Conservation (phyloP, 2,329 filamentous ascomycete species). For the Beauveria asiatica region DNA sequence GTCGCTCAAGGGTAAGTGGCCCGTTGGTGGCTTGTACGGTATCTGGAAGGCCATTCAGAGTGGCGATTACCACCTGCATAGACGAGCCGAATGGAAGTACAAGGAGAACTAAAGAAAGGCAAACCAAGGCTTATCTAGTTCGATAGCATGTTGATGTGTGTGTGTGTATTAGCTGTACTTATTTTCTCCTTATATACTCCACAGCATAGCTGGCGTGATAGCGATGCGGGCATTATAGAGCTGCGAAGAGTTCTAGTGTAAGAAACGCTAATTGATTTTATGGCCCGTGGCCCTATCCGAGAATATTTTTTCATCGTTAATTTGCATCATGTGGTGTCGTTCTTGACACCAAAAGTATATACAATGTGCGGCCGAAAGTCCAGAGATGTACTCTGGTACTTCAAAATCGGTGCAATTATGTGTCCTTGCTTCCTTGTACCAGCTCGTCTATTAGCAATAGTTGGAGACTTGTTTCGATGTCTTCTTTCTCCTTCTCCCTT, state of each 20-base stretch:
- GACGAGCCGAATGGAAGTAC: conserved; percentile 46
- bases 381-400: background rate
- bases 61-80: conserved; percentile 45
- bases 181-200: background rate
- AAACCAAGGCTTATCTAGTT: background rate
- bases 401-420: background rate
- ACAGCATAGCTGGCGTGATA: background rate
- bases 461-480: background rate
- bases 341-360: conserved; percentile 1
- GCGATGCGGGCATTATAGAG: background rate
- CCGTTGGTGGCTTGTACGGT: conserved; percentile 50
- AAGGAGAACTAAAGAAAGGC: conserved; percentile 20
- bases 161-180: background rate
- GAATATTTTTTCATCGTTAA: background rate
- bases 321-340: background rate
- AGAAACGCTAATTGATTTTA: background rate
- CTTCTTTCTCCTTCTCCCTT: background rate
- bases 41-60: conserved; percentile 51
- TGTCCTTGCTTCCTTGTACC: background rate
- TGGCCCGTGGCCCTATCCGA: background rate
- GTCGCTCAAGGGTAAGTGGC: conserved; percentile 40
- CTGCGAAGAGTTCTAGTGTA: background rate
- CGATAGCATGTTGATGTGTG: background rate
- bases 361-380: background rate
- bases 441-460: conserved; percentile 6